A percentile compares a stretch with the other conserved stretches of the same genome.
phyloP scores from a whole-genome alignment of 108 stramenopile species.

The Skeletonema marinoi region DNA sequence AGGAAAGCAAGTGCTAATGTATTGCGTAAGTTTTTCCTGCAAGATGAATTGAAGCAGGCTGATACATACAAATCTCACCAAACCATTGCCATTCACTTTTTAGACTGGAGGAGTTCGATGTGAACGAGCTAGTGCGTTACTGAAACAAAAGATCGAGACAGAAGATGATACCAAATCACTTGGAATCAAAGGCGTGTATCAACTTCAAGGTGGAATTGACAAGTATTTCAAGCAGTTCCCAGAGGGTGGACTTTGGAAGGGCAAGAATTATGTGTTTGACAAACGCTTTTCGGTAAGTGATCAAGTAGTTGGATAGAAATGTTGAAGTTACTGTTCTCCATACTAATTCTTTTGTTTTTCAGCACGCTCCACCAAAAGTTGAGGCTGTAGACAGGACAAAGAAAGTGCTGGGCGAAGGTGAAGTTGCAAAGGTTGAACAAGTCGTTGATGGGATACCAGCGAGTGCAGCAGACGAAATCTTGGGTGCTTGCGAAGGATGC shows the following conservation, averaged over 20 bases:
- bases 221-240: conserved; percentile 86
- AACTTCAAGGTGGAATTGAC: conserved; percentile 91
- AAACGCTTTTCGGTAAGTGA: conserved; percentile 64
- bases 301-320: no score
- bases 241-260: conserved; percentile 86
- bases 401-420: conserved; percentile 15
- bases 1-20: conserved; percentile 87
- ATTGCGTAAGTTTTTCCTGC: conserved; percentile 41
- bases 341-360: not conserved
- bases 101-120: conserved; percentile 86
- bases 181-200: conserved; percentile 81
- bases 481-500: conserved; percentile 86
- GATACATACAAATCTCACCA: no score
- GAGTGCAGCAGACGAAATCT: conserved; percentile 38
- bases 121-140: conserved; percentile 84
- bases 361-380: conserved; percentile 74
- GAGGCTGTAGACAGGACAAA: conserved; percentile 54
- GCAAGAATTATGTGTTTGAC: conserved; percentile 93
- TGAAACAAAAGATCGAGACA: conserved; percentile 75
- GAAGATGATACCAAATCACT: conserved; percentile 66
- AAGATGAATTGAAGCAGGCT: no score
- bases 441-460: conserved; percentile 17
- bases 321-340: no score
- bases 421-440: conserved; percentile 9
- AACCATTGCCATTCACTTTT: no score